Evolutionary conservation across 2,329 filamentous ascomycete species (phyloP).

Genomic region (Penicillium palitans): DNA sequence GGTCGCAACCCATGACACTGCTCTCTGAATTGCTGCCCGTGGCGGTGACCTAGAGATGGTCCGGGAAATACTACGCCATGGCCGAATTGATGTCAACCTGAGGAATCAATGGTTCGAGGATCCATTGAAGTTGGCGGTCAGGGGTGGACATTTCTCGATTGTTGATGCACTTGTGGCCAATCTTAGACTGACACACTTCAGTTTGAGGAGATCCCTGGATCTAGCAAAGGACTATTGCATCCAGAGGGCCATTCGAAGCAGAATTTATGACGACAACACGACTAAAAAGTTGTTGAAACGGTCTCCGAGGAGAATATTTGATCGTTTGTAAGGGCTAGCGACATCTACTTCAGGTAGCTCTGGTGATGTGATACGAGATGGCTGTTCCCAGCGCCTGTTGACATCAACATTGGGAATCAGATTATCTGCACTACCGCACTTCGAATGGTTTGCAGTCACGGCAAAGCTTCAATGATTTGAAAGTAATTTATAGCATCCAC

Average conservation of each 20-base stretch:
- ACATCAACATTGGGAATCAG: no score
- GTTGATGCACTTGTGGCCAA: neutral
- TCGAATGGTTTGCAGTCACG: no score
- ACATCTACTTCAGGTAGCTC: no score
- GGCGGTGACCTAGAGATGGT: neutral
- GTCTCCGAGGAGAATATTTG: neutral
- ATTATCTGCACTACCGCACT: no score
- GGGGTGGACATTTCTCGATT: neutral
- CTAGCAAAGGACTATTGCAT: neutral
- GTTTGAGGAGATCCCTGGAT: neutral
- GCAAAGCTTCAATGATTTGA: no score
- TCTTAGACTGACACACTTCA: neutral
- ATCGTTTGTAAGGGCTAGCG: neutral
- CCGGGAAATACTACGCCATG: neutral
- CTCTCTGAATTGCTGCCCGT: neutral
- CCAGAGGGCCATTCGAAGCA: conserved; percentile 1
- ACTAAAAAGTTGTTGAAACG: neutral
- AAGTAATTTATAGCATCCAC: no score
- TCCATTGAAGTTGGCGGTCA: neutral
- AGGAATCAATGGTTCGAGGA: neutral
- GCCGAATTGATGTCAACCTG: neutral
- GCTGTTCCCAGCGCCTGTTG: no score
- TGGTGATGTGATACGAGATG: no score
- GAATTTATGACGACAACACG: neutral
- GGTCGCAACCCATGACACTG: neutral